Base-by-base conservation (phyloP, 768 basidiomycete species). In the Panellus pusillus region DNA sequence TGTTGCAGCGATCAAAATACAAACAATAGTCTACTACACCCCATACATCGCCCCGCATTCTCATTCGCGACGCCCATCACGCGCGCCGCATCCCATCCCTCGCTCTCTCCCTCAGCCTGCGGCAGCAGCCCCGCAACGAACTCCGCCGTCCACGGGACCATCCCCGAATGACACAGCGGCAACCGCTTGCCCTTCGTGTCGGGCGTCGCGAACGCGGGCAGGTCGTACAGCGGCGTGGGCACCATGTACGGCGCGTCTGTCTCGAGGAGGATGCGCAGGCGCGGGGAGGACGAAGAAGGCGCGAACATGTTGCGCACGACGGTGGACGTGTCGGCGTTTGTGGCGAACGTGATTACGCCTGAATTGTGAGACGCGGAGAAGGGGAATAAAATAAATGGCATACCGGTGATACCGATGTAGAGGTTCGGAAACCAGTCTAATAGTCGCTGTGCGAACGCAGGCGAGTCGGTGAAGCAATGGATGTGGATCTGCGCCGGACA, bases 201-300 rank as follows among this genome's bases (percentile, higher is more conserved):
- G 1, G 79, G 74, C 0, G 38, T 18, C 24, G 54, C 43, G 35
- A 60, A 48, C 19, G 27, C 18, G 2, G 90, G 68, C 0, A 83
- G 73, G 2, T 70, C 65, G 63, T 90, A 91, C 15, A 93, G 66
- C 54, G 88, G 93, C 0, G 81, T 73, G 0, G 92, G 92, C 0
- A 87, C 78, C 92, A 94, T 93, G 71, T 79, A 94, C 0, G 92
- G 92, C 3, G 90, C 91, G 59, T 94, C 92, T 0, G 92, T 92
- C 68, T 94, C 92, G 3, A 93, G 76, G 0, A 93, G 67, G 43
- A 86, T 81, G 37, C 81, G 76, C 2, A 77, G 66, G 4, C 68
- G 66, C 11, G 61, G 52, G 29, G 58, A 42, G 2, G 59, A 37
- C 0, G 65, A 60, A 57, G 61, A 50, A 19, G 63, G 44, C 12